Evolutionary conservation across 73 alveolate genomes (phyloP).

Genomic region (Paramecium sonneborni): DNA sequence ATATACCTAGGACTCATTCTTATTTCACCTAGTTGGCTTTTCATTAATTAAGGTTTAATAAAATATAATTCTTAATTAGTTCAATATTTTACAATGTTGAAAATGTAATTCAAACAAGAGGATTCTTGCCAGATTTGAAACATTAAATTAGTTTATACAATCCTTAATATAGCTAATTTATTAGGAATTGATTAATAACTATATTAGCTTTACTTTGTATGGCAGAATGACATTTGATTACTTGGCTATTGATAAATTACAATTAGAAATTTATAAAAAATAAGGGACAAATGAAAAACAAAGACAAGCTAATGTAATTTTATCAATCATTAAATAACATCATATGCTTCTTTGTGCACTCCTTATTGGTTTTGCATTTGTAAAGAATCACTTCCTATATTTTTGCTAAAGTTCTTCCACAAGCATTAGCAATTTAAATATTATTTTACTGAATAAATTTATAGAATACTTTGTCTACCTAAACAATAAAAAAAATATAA

Average conservation of each 20-base stretch:
- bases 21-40: not conserved
- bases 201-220: conserved; percentile 73
- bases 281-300: conserved; percentile 89
- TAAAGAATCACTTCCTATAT: conserved; percentile 95
- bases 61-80: conserved; percentile 18
- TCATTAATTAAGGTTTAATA: conserved; percentile 35
- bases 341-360: conserved; percentile 93
- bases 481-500: too few relatives aligned
- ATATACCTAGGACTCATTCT: conserved; percentile 18
- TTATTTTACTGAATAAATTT: too few relatives aligned
- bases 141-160: not conserved
- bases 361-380: conserved; percentile 92
- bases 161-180: too few relatives aligned
- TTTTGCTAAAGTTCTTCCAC: conserved; percentile 89
- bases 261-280: conserved; percentile 86
- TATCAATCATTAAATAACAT: conserved; percentile 87
- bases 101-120: not conserved
- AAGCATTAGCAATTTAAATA: conserved; percentile 84
- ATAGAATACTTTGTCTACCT: too few relatives aligned
- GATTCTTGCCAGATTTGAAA: conserved; percentile 1
- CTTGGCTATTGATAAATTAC: conserved; percentile 90
- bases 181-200: too few relatives aligned
- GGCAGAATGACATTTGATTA: conserved; percentile 98
- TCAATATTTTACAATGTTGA: not conserved
- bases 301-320: conserved; percentile 62